These are phyloP conservation scores for Quercus tomentella DNA, from an alignment of 331 rosid genomes.

Conservation along the genomic window DNA sequence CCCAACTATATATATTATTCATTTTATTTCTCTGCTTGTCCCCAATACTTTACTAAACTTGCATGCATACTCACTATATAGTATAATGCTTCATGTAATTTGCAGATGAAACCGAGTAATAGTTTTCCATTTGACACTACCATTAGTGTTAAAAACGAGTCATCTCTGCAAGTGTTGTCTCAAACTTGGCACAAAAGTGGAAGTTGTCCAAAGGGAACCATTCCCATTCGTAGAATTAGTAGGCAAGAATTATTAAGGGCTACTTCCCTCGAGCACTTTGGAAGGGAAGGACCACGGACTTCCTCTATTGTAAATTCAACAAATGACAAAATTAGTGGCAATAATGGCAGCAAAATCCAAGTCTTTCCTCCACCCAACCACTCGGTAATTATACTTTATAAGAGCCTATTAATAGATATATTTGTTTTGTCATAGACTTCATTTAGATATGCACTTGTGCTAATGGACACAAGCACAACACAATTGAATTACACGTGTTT, in stretches of 20 bases:
- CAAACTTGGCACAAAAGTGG: conserved; percentile 48
- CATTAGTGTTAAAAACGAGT: neutral
- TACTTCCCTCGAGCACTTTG: no score
- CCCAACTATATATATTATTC: no score
- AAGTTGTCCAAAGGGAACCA: no score
- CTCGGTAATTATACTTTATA: conserved; percentile 18
- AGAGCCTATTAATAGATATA: neutral
- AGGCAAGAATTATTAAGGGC: no score
- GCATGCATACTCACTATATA: no score
- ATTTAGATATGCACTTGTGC: no score
- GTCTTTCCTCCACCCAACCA: conserved; percentile 15
- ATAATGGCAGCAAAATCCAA: neutral
- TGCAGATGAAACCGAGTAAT: conserved; percentile 38
- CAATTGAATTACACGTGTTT: no score
- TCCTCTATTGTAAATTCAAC: neutral
- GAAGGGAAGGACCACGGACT: neutral
- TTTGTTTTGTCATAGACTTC: no score
- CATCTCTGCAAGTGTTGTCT: neutral
- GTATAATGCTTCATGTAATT: neutral
- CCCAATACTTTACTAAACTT: no score
- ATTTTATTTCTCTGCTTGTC: no score
- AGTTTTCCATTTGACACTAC: neutral
- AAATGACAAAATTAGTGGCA: neutral
- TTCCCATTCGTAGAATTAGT: no score
- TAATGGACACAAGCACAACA: no score